phyloP scores from a whole-genome alignment of 2,329 filamentous ascomycete genomes.

The Colletotrichum gloeosporioides region DNA sequence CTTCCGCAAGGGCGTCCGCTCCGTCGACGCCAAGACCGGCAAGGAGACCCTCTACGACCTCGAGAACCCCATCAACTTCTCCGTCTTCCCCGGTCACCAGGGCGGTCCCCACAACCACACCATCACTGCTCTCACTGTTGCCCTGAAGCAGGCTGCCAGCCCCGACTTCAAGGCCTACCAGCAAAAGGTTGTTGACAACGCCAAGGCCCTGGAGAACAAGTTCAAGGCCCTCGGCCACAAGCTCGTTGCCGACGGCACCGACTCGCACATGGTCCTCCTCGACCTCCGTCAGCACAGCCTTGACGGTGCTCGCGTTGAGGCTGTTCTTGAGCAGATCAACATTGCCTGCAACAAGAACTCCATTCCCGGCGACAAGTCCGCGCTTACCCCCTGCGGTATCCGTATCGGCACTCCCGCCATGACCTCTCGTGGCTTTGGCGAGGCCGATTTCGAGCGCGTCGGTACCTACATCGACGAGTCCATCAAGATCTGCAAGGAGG shows the following conservation, averaged over 20 bases:
- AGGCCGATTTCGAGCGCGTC: conserved; percentile 90
- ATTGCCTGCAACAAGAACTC: conserved; percentile 99
- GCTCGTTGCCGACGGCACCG: conserved; percentile 93
- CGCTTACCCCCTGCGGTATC: conserved; percentile 91
- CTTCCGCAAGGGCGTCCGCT: conserved; percentile 96
- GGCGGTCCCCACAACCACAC: conserved; percentile 99
- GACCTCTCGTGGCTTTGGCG: conserved; percentile 93
- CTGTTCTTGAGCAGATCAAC: conserved; percentile 96
- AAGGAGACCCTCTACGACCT: conserved; percentile 92
- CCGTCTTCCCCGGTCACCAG: conserved; percentile 98
- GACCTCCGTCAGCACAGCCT: conserved; percentile 88
- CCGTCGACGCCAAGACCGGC: conserved; percentile 87
- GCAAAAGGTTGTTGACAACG: conserved; percentile 89
- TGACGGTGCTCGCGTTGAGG: conserved; percentile 94
- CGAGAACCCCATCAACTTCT: conserved; percentile 96
- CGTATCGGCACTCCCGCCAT: conserved; percentile 97
- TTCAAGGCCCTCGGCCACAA: conserved; percentile 91
- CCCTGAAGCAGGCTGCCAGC: conserved; percentile 89
- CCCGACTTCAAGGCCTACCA: conserved; percentile 96
- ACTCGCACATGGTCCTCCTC: conserved; percentile 96
- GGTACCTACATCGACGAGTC: conserved; percentile 86
- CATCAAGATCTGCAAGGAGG: conserved; percentile 88
- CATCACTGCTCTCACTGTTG: conserved; percentile 94
- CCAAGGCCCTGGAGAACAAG: conserved; percentile 85
- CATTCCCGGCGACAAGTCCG: conserved; percentile 96